Conservation (phyloP, 2,329 filamentous ascomycete genomes). For the Colletotrichum filicis region DNA sequence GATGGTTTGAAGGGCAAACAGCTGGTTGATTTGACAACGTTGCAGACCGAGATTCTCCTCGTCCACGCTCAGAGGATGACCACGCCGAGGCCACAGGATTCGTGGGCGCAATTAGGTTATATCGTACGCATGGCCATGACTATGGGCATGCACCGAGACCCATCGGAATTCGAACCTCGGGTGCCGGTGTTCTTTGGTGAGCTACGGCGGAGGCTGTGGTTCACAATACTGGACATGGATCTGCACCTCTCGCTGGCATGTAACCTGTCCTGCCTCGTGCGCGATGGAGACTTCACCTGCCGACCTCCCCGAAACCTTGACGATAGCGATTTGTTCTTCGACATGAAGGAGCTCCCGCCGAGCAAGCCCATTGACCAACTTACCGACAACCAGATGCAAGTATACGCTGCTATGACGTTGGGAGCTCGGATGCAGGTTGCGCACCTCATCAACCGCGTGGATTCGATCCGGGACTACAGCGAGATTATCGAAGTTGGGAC, state of each 20-base stretch:
- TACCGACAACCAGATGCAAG: slow-evolving; percentile 65
- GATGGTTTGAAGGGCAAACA: slow-evolving; percentile 63
- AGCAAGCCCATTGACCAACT: slow-evolving; percentile 61
- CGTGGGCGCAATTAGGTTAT: slow-evolving; percentile 66
- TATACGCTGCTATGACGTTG: slow-evolving; percentile 63
- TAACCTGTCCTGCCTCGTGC: slow-evolving; percentile 61
- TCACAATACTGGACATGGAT: slow-evolving; percentile 67
- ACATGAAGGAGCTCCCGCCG: slow-evolving; percentile 60
- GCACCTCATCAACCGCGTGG: slow-evolving; percentile 61
- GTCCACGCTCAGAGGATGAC: slow-evolving; percentile 64
- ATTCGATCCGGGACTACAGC: slow-evolving; percentile 62
- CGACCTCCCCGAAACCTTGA: slow-evolving; percentile 64
- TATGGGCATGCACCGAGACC: slow-evolving; percentile 68
- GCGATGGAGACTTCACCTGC: slow-evolving; percentile 65
- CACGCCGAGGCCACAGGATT: slow-evolving; percentile 58
- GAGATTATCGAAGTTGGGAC: slow-evolving; percentile 64
- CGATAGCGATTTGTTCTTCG: slow-evolving; percentile 59
- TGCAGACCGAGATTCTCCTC: slow-evolving; percentile 66
- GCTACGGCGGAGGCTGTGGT: slow-evolving; percentile 65
- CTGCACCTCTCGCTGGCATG: slow-evolving; percentile 64
- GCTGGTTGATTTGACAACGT: slow-evolving; percentile 60
- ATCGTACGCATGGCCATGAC: slow-evolving; percentile 68
- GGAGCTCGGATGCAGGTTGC: slow-evolving; percentile 60
- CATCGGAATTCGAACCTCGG: slow-evolving; percentile 61
- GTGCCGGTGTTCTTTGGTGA: slow-evolving; percentile 64